These are phyloP conservation scores for rapeseed (Brassica napus) DNA, from an alignment of 345 rosid genomes.

Conservation along the genomic window DNA sequence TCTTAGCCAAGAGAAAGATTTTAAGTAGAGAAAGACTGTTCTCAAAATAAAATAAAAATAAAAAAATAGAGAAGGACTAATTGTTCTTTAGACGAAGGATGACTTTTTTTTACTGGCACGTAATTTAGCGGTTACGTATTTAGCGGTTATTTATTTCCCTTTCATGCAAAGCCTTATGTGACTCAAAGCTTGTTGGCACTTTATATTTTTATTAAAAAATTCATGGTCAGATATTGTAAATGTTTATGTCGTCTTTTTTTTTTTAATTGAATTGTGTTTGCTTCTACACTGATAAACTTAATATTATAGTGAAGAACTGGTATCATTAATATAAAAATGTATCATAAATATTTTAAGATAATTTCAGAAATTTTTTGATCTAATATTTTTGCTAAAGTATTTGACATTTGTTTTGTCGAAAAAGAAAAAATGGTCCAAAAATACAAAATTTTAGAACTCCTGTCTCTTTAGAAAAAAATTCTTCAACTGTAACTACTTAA, in stretches of 20 bases:
- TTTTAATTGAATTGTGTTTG: neutral
- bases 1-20: neutral
- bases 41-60: no score
- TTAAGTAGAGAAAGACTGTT: neutral
- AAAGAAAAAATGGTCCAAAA: neutral
- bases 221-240: neutral
- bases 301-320: neutral
- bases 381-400: neutral
- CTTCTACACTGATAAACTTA: neutral
- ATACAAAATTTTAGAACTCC: neutral
- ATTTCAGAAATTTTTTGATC: neutral
- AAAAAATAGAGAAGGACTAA: no score
- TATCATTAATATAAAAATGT: neutral
- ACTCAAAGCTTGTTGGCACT: conserved; percentile 6
- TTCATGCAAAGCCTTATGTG: conserved; percentile 8
- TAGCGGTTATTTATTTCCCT: neutral
- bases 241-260: neutral
- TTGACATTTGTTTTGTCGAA: neutral
- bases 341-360: neutral
- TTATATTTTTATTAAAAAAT: neutral
- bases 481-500: neutral
- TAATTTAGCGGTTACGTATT: no score
- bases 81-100: neutral
- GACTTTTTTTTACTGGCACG: neutral
- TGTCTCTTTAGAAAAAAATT: neutral